Evolutionary conservation across 1,284 basidiomycete species (phyloP).

Genomic region (Apiotrichum montevideense): DNA sequence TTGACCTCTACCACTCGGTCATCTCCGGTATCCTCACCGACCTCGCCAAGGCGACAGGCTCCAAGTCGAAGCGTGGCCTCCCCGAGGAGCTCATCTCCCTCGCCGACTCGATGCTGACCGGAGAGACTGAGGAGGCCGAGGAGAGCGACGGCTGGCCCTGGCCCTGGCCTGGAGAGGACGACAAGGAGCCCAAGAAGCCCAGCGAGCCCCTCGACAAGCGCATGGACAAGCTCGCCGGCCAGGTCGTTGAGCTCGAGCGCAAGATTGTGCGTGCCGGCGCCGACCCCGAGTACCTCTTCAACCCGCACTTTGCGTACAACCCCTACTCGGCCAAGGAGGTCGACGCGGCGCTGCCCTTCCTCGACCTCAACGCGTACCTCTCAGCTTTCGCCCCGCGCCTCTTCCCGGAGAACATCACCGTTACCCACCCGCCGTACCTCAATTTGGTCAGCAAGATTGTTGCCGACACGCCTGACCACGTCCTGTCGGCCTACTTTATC

Average conservation of each 20-base stretch:
- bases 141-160: constrained; percentile 59
- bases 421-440: constrained; percentile 78
- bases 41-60: constrained; percentile 46
- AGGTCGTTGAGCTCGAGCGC: constrained; percentile 74
- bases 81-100: constrained; percentile 13
- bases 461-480: constrained; percentile 60
- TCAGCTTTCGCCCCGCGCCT: constrained; percentile 70
- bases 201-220: constrained; percentile 40
- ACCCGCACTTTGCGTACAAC: constrained; percentile 87
- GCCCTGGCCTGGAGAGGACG: constrained; percentile 57
- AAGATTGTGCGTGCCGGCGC: constrained; percentile 73
- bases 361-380: constrained; percentile 78
- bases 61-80: constrained; percentile 1
- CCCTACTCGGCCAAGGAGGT: constrained; percentile 66
- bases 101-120: background rate
- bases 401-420: constrained; percentile 69
- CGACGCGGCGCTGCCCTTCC: constrained; percentile 64
- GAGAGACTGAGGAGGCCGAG: constrained; percentile 3
- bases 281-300: constrained; percentile 60
- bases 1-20: constrained; percentile 65
- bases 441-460: constrained; percentile 64
- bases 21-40: constrained; percentile 62
- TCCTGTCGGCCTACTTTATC: constrained; percentile 74
- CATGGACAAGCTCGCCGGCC: constrained; percentile 61
- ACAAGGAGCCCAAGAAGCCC: constrained; percentile 16